phyloP scores from a whole-genome alignment of 495 filamentous ascomycete genomes.

The Aspergillus cristatus region DNA sequence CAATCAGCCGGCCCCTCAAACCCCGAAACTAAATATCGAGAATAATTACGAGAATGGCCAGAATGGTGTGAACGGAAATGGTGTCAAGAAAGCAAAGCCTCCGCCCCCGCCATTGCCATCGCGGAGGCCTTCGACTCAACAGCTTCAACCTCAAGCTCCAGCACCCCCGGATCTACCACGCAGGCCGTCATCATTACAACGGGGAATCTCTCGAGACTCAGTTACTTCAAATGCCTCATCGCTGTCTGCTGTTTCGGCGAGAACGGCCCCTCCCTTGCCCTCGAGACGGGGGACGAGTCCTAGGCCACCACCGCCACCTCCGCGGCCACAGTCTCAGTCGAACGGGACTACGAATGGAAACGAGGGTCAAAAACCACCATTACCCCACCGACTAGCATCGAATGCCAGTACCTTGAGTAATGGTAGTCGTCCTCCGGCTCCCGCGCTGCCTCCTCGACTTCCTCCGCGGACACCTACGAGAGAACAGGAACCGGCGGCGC shows the following conservation, averaged over 20 bases:
- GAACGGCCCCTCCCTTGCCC: conserved; percentile 36
- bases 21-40: no score
- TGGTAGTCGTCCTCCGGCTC: not conserved
- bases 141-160: no score
- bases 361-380: conserved; percentile 5
- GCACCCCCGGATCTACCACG: conserved; percentile 32
- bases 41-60: conserved; percentile 16
- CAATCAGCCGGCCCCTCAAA: conserved; percentile 32
- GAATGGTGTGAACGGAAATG: conserved; percentile 8
- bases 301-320: conserved; percentile 9
- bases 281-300: conserved; percentile 23
- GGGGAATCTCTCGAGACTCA: conserved; percentile 27
- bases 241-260: conserved; percentile 24
- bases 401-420: conserved; percentile 8
- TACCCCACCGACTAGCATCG: conserved; percentile 13
- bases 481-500: conserved; percentile 10
- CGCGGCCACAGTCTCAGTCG: conserved; percentile 18
- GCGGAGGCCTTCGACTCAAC: conserved; percentile 32
- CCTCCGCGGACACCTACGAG: conserved; percentile 23
- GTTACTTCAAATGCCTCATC: conserved; percentile 30
- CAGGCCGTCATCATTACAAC: conserved; percentile 20
- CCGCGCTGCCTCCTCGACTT: conserved; percentile 17
- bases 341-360: conserved; percentile 12
- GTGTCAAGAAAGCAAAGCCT: conserved; percentile 4
- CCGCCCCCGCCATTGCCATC: conserved; percentile 45